These are phyloP conservation scores for Carex scoparia DNA, from an alignment of 176 grass and related monocot genomes.

Conservation along the genomic window DNA sequence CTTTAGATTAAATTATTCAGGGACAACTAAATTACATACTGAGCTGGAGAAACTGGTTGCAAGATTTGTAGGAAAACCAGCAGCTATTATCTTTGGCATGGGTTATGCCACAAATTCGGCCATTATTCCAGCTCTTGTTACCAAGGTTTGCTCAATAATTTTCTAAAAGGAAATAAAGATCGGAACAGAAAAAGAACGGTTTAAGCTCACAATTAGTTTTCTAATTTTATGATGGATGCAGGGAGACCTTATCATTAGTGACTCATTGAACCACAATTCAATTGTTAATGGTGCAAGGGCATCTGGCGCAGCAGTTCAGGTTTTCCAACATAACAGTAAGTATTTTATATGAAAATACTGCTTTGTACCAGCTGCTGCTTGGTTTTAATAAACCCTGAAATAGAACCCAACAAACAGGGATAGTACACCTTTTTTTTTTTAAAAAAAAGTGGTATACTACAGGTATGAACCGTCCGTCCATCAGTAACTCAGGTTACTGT, in stretches of 20 bases:
- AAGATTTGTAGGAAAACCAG: slow-evolving; percentile 73
- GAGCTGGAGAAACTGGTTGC: slow-evolving; percentile 74
- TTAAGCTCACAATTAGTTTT: too few relatives aligned
- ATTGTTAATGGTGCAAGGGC: slow-evolving; percentile 86
- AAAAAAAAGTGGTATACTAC: background rate
- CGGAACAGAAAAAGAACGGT: background rate
- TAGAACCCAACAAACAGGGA: background rate
- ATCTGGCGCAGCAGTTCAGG: slow-evolving; percentile 61
- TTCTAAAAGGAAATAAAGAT: background rate
- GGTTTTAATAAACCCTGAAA: background rate
- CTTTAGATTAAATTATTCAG: slow-evolving; percentile 31
- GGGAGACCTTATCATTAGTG: slow-evolving; percentile 77
- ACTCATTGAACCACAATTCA: slow-evolving; percentile 87
- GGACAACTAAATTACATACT: slow-evolving; percentile 65
- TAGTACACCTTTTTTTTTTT: background rate
- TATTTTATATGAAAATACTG: background rate
- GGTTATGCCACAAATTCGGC: slow-evolving; percentile 86
- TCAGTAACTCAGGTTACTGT: too few relatives aligned
- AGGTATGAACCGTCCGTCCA: too few relatives aligned
- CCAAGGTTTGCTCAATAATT: slow-evolving; percentile 39
- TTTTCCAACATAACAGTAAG: slow-evolving; percentile 97
- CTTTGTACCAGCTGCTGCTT: background rate
- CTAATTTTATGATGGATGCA: slow-evolving; percentile 30
- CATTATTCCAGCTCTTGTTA: slow-evolving; percentile 69
- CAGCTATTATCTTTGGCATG: slow-evolving; percentile 84